Evolutionary conservation across 1,284 basidiomycete species (phyloP).

Genomic region (Ustilago loliicola): DNA sequence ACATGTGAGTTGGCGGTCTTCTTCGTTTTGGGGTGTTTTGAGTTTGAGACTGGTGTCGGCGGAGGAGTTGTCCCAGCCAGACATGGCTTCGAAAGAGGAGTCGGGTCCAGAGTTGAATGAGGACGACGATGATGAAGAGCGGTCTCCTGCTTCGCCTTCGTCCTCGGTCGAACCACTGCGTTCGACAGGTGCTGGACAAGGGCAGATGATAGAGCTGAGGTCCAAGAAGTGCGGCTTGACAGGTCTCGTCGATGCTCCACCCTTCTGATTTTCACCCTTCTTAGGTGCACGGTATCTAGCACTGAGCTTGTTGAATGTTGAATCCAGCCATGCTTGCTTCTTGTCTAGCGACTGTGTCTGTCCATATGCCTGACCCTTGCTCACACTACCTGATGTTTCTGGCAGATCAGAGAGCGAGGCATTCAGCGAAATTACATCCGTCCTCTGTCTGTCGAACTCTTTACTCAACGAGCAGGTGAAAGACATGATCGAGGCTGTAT

Average conservation of each 20-base stretch:
- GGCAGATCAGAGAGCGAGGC: slow-evolving; percentile 18
- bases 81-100: slow-evolving; percentile 45
- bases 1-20: slow-evolving; percentile 33
- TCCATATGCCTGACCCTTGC: neutral
- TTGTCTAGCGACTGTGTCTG: slow-evolving; percentile 6
- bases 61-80: slow-evolving; percentile 38
- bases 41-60: slow-evolving; percentile 40
- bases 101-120: slow-evolving; percentile 40
- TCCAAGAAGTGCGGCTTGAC: slow-evolving; percentile 54
- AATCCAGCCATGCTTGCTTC: slow-evolving; percentile 48
- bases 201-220: slow-evolving; percentile 50
- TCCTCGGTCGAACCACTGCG: slow-evolving; percentile 22
- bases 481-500: slow-evolving; percentile 39
- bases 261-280: slow-evolving; percentile 16
- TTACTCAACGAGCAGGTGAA: slow-evolving; percentile 48
- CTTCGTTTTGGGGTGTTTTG: slow-evolving; percentile 40
- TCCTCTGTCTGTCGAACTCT: slow-evolving; percentile 46
- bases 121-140: slow-evolving; percentile 28
- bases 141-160: slow-evolving; percentile 32
- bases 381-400: neutral
- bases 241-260: slow-evolving; percentile 1
- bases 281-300: slow-evolving; percentile 31
- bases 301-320: slow-evolving; percentile 46
- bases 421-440: slow-evolving; percentile 19
- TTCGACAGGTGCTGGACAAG: slow-evolving; percentile 18